Base-by-base conservation (phyloP, 1,284 basidiomycete genomes). In the Phellopilus nigrolimitatus region DNA sequence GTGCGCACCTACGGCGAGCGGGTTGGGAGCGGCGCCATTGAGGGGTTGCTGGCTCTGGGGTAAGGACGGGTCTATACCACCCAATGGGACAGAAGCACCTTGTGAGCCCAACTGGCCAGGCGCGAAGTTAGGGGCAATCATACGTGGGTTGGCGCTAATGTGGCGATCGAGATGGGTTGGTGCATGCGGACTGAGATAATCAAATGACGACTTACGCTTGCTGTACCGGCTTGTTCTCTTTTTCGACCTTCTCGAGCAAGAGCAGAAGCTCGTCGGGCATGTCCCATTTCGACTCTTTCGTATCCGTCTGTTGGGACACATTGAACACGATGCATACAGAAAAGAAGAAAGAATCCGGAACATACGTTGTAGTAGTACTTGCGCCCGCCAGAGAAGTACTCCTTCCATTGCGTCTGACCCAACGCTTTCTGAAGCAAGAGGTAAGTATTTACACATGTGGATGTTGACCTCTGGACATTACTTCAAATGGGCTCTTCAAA, bases 281-380 rank as follows among this genome's bases (percentile, higher is more conserved):
- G 56, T 94, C 89, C 94, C 94, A 97, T 74, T 94, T 92, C n/a
- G 90, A 92, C 36, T 56, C 54, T 36, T 90, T 91, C 15, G 80
- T 75, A 45, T 87, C 84, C 25, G 84, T 88, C 88, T 91, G 54
- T 41, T 17, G 4, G 9, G 34, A 4, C 4, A 42, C 41, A 3
- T 17, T 10, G 52, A 17, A 37, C 34, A 37, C 1, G 34, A 7
- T n/a, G 17, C 21, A 38, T 24, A 48, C 17, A 15, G 19, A 21
- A n/a, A 24, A 36, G n/a, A 50, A 19, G 36, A 19, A 4, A n/a
- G 42, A 36, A 53, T 40, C n/a, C n/a, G n/a, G 33, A 25, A 27
- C 80, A 52, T 54, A 90, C 86, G 63, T 97, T 89, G 60, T 95
- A 93, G 69, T 93, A 97, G 69, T 95, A 97, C 58, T 94, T 93